Evolutionary conservation across 305 asterid genomes (phyloP).

Genomic region (Rubia balearica): DNA sequence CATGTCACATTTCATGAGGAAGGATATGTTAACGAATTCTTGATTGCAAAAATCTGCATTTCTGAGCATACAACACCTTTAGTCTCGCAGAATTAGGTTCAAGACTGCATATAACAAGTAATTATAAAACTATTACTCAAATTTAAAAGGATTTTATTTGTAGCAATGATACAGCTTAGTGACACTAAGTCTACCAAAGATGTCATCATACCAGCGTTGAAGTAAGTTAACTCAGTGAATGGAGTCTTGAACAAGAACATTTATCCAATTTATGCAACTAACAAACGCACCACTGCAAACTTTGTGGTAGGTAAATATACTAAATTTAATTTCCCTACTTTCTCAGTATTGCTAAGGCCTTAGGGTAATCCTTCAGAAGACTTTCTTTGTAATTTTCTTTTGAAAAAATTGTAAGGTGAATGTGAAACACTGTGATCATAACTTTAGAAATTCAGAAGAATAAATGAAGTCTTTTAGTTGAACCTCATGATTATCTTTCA

Average conservation of each 20-base stretch:
- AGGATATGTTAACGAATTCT: too few species aligned
- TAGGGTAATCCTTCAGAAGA: neutral
- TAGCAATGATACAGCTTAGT: neutral
- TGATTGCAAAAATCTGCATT: too few species aligned
- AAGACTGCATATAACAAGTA: too few species aligned
- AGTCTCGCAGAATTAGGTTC: too few species aligned
- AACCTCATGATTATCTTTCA: too few species aligned
- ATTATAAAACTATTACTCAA: too few species aligned
- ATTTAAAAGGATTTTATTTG: too few species aligned
- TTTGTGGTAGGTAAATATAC: neutral
- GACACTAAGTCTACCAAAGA: neutral
- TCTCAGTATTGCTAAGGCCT: neutral
- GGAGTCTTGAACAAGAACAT: neutral
- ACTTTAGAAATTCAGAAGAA: neutral
- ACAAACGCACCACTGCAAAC: neutral
- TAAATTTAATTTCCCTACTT: neutral
- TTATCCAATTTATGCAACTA: neutral
- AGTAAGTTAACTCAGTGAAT: neutral
- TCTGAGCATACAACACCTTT: too few species aligned
- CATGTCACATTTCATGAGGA: too few species aligned
- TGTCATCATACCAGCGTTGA: neutral
- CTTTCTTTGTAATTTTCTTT: neutral
- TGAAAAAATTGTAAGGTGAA: neutral
- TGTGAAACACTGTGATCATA: neutral
- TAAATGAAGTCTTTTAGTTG: neutral